Evolutionary conservation across 1,284 basidiomycete genomes (phyloP).

Genomic region (Gymnopus androsaceus): DNA sequence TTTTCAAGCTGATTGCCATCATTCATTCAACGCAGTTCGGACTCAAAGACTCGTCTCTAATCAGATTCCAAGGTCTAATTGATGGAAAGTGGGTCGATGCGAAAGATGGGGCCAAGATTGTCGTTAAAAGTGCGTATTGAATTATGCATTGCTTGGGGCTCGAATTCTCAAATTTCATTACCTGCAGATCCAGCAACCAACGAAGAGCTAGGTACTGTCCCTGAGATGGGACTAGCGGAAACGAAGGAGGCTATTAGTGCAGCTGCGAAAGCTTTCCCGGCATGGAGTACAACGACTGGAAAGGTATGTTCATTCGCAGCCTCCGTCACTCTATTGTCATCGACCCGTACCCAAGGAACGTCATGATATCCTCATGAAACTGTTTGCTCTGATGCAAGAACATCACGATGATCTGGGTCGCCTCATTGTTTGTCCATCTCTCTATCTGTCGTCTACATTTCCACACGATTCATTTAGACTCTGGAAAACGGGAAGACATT

Average conservation of each 20-base stretch:
- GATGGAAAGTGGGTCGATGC: slow-evolving; percentile 83
- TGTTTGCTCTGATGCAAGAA: slow-evolving; percentile 74
- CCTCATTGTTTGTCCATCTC: slow-evolving; percentile 59
- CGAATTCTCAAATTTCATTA: background rate
- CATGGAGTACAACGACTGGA: slow-evolving; percentile 81
- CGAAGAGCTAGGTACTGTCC: slow-evolving; percentile 77
- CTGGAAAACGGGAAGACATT: slow-evolving; percentile 93
- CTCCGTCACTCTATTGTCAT: background rate
- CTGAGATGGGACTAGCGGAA: slow-evolving; percentile 85
- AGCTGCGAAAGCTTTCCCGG: slow-evolving; percentile 74
- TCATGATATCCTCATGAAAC: slow-evolving; percentile 78
- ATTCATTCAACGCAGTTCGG: slow-evolving; percentile 50
- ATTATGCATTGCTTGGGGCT: slow-evolving; percentile 1
- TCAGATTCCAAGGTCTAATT: slow-evolving; percentile 78
- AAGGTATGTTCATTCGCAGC: slow-evolving; percentile 50
- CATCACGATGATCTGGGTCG: slow-evolving; percentile 81
- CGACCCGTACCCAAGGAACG: slow-evolving; percentile 51
- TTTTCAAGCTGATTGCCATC: background rate
- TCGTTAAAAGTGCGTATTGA: slow-evolving; percentile 68
- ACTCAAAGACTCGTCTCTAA: slow-evolving; percentile 73
- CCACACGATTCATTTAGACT: slow-evolving; percentile 52
- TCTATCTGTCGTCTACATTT: slow-evolving; percentile 17
- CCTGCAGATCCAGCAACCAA: slow-evolving; percentile 80
- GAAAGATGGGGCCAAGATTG: slow-evolving; percentile 69
- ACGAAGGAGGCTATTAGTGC: slow-evolving; percentile 80